phyloP scores from a whole-genome alignment of 208 protist genomes.

The Trypanosoma grayi region DNA sequence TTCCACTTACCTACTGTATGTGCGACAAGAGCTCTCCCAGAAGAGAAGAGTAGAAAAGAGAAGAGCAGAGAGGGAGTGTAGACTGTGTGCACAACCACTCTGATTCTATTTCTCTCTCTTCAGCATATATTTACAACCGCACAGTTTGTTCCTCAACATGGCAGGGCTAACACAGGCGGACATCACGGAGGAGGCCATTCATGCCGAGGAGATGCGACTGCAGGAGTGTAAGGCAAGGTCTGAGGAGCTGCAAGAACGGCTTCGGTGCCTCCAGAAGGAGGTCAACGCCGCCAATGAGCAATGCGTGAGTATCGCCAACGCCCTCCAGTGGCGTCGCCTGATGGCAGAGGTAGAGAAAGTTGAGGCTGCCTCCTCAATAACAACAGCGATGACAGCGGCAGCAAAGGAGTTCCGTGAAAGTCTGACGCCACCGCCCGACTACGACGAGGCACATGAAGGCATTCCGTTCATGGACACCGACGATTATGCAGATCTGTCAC shows the following conservation, averaged over 20 bases:
- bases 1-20: no score
- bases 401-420: slow-evolving; percentile 35
- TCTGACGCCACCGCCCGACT: slow-evolving; percentile 44
- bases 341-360: slow-evolving; percentile 59
- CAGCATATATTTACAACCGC: no score
- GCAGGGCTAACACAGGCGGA: slow-evolving; percentile 36
- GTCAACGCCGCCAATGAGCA: slow-evolving; percentile 69
- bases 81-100: no score
- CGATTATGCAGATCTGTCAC: slow-evolving; percentile 74
- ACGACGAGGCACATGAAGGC: slow-evolving; percentile 28
- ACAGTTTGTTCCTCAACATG: no score
- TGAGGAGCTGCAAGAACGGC: slow-evolving; percentile 44
- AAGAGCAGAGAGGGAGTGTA: no score
- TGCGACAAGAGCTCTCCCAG: no score
- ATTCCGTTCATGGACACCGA: slow-evolving; percentile 72
- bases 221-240: slow-evolving; percentile 47
- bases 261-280: slow-evolving; percentile 59
- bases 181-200: slow-evolving; percentile 41
- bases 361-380: slow-evolving; percentile 37
- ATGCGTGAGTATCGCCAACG: slow-evolving; percentile 52
- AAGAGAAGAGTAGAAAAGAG: no score
- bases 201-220: slow-evolving; percentile 32
- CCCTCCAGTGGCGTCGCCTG: slow-evolving; percentile 81
- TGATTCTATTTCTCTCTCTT: no score
- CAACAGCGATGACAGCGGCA: slow-evolving; percentile 26